Percentiles rank a stretch among this genome's conserved stretches.
phyloP scores from a whole-genome alignment of 1,139 yeast genomes.

The Eremothecium coryli region DNA sequence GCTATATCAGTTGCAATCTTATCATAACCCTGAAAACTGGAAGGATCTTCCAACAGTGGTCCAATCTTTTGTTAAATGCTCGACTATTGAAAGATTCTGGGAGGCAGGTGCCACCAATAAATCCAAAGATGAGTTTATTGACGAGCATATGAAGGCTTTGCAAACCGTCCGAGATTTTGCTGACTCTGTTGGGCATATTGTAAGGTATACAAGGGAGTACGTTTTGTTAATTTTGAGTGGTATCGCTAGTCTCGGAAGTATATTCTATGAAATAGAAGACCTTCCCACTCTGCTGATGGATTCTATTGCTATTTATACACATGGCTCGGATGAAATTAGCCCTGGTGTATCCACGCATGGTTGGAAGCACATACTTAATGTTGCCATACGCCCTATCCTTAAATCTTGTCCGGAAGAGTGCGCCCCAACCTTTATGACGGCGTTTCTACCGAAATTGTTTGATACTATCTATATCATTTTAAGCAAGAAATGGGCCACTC shows the following conservation, averaged over 20 bases:
- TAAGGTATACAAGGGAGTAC: slow-evolving; percentile 91
- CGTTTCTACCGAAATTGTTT: slow-evolving; percentile 68
- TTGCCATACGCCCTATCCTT: slow-evolving; percentile 77
- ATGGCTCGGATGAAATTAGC: slow-evolving; percentile 66
- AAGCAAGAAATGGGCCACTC: slow-evolving; percentile 66
- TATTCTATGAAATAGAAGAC: slow-evolving; percentile 77
- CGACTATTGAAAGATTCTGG: slow-evolving; percentile 93
- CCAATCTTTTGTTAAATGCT: slow-evolving; percentile 78
- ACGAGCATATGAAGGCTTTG: slow-evolving; percentile 90
- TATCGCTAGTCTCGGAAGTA: slow-evolving; percentile 80
- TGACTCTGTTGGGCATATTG: slow-evolving; percentile 94
- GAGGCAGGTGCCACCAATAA: slow-evolving; percentile 95
- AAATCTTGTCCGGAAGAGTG: slow-evolving; percentile 75
- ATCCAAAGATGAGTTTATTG: slow-evolving; percentile 88
- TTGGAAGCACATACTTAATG: slow-evolving; percentile 93
- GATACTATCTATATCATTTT: slow-evolving; percentile 63
- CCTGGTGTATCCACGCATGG: slow-evolving; percentile 85
- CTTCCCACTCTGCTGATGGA: slow-evolving; percentile 69
- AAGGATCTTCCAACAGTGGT: slow-evolving; percentile 76
- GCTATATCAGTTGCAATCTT: slow-evolving; percentile 83
- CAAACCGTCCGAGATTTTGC: slow-evolving; percentile 92
- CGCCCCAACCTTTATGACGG: slow-evolving; percentile 62
- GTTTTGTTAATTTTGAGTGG: slow-evolving; percentile 87
- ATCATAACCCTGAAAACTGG: slow-evolving; percentile 93
- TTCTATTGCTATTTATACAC: slow-evolving; percentile 36